These are phyloP conservation scores for Toxicodendron radicans DNA, from an alignment of 345 rosid species.

Conservation along the genomic window DNA sequence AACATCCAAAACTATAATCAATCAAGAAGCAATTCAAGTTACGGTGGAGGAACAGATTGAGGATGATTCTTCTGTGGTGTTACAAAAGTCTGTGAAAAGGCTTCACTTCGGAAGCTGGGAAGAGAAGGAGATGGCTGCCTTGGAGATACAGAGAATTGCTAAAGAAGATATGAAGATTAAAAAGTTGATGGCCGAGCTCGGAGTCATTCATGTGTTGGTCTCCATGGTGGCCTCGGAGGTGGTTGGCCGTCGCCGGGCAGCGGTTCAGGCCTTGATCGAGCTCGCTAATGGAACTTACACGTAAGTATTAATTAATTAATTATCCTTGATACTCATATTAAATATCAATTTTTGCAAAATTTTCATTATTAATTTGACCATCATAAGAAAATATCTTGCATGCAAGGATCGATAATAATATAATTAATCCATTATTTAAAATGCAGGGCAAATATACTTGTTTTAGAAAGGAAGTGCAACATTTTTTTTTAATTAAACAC, in stretches of 20 bases:
- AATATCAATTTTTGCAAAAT: no score
- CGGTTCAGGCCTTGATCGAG: constrained; percentile 74
- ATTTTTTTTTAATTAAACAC: no score
- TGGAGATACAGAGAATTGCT: constrained; percentile 63
- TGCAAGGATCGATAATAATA: neutral
- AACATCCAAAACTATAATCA: neutral
- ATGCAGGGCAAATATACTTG: no score
- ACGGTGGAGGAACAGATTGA: constrained; percentile 17
- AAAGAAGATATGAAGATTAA: constrained; percentile 52
- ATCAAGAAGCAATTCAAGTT: constrained; percentile 1
- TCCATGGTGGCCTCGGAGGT: constrained; percentile 57
- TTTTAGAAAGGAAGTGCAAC: no score
- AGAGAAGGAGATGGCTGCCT: constrained; percentile 70
- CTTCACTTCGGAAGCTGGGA: constrained; percentile 81
- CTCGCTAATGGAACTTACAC: constrained; percentile 75
- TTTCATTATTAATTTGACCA: no score
- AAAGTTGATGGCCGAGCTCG: constrained; percentile 82
- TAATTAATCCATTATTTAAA: no score
- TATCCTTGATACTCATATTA: neutral
- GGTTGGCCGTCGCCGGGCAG: constrained; percentile 44
- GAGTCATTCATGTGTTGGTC: constrained; percentile 77
- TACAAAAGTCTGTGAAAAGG: constrained; percentile 80
- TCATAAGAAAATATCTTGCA: neutral
- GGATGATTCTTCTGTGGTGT: constrained; percentile 38
- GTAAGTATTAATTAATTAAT: constrained; percentile 44